A percentile compares a stretch with the other conserved stretches of the same genome.
These are phyloP conservation scores for Protostelium mycophagum DNA, from an alignment of 78 protist species.

Conservation along the genomic window DNA sequence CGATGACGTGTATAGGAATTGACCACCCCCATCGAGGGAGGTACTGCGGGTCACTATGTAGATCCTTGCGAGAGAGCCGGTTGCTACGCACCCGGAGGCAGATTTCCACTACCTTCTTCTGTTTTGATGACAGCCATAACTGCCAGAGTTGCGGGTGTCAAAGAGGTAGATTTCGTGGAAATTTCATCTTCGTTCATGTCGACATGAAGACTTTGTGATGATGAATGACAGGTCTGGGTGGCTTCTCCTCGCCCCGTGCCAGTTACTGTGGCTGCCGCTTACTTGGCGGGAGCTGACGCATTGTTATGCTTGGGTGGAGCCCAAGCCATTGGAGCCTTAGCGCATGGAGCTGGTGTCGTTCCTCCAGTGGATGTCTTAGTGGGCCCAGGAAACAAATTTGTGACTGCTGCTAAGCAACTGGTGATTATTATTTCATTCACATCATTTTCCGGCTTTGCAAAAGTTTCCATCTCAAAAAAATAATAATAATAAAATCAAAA, in stretches of 20 bases:
- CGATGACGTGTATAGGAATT: background rate
- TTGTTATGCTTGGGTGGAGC: slow-evolving; percentile 66
- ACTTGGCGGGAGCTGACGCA: slow-evolving; percentile 14
- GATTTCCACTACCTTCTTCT: slow-evolving; percentile 65
- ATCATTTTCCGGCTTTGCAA: background rate
- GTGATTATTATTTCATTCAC: slow-evolving; percentile 25
- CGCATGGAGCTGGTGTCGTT: slow-evolving; percentile 61
- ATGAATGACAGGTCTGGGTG: slow-evolving; percentile 25
- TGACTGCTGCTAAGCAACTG: slow-evolving; percentile 80
- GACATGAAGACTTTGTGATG: background rate
- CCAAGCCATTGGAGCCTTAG: slow-evolving; percentile 79
- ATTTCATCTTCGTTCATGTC: no score
- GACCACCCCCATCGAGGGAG: slow-evolving; percentile 19
- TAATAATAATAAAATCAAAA: no score
- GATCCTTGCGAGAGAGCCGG: slow-evolving; percentile 48
- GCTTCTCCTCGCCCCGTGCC: slow-evolving; percentile 47
- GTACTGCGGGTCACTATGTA: slow-evolving; percentile 47
- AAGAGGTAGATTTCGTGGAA: background rate
- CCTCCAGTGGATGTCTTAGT: slow-evolving; percentile 48
- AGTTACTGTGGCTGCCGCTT: slow-evolving; percentile 30
- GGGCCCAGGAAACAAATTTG: slow-evolving; percentile 79
- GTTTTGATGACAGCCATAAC: slow-evolving; percentile 59
- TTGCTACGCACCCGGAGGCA: slow-evolving; percentile 70
- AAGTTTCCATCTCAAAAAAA: no score
- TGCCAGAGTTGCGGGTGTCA: slow-evolving; percentile 46